Evolutionary conservation across 1,284 basidiomycete genomes (phyloP).

Genomic region (Microbotryum silenes-acaulis): DNA sequence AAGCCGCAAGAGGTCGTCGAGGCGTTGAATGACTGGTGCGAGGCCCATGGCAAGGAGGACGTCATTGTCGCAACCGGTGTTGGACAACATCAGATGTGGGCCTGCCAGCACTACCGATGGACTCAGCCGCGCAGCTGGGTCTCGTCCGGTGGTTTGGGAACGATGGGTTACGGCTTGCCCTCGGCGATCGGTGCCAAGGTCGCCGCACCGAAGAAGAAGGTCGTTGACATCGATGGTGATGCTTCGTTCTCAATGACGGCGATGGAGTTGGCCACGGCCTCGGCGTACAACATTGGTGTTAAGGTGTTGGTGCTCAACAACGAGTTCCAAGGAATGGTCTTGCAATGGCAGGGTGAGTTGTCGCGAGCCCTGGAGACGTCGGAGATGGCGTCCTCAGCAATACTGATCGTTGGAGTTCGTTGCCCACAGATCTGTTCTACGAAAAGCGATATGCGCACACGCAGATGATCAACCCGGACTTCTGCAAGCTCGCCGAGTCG

Average conservation of each 20-base stretch:
- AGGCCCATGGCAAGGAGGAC: slow-evolving; percentile 72
- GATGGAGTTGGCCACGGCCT: slow-evolving; percentile 93
- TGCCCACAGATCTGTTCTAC: slow-evolving; percentile 75
- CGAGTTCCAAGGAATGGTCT: slow-evolving; percentile 96
- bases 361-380: neutral
- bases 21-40: slow-evolving; percentile 62
- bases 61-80: slow-evolving; percentile 88
- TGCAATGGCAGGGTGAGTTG: slow-evolving; percentile 85
- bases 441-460: slow-evolving; percentile 90
- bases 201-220: slow-evolving; percentile 83
- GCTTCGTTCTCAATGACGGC: slow-evolving; percentile 98
- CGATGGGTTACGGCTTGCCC: slow-evolving; percentile 96
- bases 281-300: slow-evolving; percentile 85
- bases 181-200: slow-evolving; percentile 94
- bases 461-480: slow-evolving; percentile 88
- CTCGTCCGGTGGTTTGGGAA: slow-evolving; percentile 93
- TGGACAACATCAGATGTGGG: slow-evolving; percentile 99
- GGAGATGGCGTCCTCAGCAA: neutral
- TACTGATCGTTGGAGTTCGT: neutral
- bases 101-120: slow-evolving; percentile 91
- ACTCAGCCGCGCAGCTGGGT: slow-evolving; percentile 78
- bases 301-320: slow-evolving; percentile 61
- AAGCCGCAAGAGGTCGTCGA: slow-evolving; percentile 97
- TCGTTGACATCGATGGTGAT: slow-evolving; percentile 94
- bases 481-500: slow-evolving; percentile 71